phyloP scores from a whole-genome alignment of 345 rosid species.

The Pelargonium nanum region DNA sequence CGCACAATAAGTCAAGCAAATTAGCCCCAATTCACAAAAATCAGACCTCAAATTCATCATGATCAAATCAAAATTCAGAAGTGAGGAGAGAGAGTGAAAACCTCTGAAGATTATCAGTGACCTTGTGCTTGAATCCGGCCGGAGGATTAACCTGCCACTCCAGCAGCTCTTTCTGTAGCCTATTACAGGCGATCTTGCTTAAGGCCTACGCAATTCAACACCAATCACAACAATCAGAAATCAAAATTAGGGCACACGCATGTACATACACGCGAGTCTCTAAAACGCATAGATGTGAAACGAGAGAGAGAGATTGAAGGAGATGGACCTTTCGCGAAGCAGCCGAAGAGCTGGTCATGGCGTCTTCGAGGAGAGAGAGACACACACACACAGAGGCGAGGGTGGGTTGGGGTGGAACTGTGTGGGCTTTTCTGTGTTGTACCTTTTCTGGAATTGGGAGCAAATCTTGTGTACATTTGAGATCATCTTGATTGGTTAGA shows the following conservation, averaged over 20 bases:
- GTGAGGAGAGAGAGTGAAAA: constrained; percentile 8
- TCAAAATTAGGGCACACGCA: neutral
- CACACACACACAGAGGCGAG: neutral
- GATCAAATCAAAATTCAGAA: constrained; percentile 1
- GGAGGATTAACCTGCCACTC: constrained; percentile 99
- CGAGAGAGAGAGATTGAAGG: constrained; percentile 5
- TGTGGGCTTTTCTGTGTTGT: neutral
- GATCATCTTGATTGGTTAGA: neutral
- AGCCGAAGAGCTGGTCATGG: constrained; percentile 4
- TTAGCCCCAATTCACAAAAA: neutral
- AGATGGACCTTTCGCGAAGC: neutral
- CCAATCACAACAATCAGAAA: neutral
- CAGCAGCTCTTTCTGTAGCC: constrained; percentile 88
- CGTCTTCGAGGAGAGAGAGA: neutral
- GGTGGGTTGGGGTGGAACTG: neutral
- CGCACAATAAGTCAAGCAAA: constrained; percentile 2
- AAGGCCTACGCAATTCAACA: constrained; percentile 33
- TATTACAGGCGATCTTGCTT: constrained; percentile 87
- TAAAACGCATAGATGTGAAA: neutral
- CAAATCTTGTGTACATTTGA: neutral
- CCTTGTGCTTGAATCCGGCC: constrained; percentile 73
- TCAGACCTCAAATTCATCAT: neutral
- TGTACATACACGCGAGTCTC: no score
- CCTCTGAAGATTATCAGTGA: constrained; percentile 95
- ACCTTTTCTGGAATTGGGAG: neutral